Evolutionary conservation across 495 filamentous ascomycete species (phyloP).

Genomic region (Pseudomonodictys pantanalensis): DNA sequence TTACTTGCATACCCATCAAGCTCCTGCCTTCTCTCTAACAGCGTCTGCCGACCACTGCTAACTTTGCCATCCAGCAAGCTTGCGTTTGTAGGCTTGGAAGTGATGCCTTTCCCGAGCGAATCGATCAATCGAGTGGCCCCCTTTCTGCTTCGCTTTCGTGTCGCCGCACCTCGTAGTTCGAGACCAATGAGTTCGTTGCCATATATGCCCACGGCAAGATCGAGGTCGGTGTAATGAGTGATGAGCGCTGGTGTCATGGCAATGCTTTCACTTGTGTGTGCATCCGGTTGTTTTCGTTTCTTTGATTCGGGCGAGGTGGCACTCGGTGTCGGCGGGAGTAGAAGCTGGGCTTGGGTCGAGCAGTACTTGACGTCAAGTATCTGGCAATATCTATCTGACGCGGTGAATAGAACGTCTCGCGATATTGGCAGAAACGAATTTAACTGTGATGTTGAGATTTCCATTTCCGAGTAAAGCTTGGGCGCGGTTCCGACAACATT

Average conservation of each 20-base stretch:
- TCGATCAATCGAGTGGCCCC: conserved; percentile 32
- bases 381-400: conserved; percentile 24
- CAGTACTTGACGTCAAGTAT: conserved; percentile 42
- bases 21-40: conserved; percentile 10
- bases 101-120: conserved; percentile 37
- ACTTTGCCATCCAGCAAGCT: conserved; percentile 35
- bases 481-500: conserved; percentile 52
- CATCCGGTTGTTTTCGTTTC: conserved; percentile 29
- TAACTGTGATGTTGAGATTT: background rate
- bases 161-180: conserved; percentile 29
- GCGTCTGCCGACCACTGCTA: conserved; percentile 29
- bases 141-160: conserved; percentile 23
- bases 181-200: conserved; percentile 35
- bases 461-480: conserved; percentile 30
- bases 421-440: conserved; percentile 48
- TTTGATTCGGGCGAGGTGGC: conserved; percentile 10
- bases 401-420: conserved; percentile 29
- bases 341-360: conserved; percentile 34
- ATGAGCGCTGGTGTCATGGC: conserved; percentile 6
- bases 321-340: conserved; percentile 1
- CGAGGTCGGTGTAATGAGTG: conserved; percentile 33
- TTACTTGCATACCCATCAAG: conserved; percentile 49
- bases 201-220: conserved; percentile 32
- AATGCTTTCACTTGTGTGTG: background rate
- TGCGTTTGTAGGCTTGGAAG: too few relatives aligned